These are phyloP conservation scores for Sodiomyces alkalinus DNA, from an alignment of 2,329 filamentous ascomycete species.

Conservation along the genomic window DNA sequence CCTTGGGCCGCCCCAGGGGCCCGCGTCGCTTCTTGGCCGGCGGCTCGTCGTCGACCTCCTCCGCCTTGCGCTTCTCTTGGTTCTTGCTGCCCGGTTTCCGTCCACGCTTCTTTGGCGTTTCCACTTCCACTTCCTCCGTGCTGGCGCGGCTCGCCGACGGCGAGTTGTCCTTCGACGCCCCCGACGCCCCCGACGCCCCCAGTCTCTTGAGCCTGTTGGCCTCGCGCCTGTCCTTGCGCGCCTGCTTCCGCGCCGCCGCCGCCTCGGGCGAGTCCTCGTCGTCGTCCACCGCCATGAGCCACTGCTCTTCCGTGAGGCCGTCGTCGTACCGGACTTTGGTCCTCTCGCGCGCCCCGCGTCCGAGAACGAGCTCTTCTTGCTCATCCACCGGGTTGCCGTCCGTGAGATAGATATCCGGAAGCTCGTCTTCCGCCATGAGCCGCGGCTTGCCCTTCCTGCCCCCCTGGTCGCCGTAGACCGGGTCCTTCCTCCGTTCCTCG, in stretches of 20 bases:
- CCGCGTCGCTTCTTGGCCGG: slow-evolving; percentile 66
- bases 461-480: slow-evolving; percentile 53
- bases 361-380: slow-evolving; percentile 58
- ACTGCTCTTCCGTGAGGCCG: slow-evolving; percentile 95
- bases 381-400: slow-evolving; percentile 73
- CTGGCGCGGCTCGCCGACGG: slow-evolving; percentile 67
- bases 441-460: slow-evolving; percentile 54
- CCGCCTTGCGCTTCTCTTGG: slow-evolving; percentile 75
- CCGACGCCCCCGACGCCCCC: slow-evolving; percentile 11
- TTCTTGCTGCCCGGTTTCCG: slow-evolving; percentile 60
- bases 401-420: slow-evolving; percentile 85
- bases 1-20: slow-evolving; percentile 54
- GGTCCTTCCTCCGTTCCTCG: slow-evolving; percentile 49
- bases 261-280: slow-evolving; percentile 91
- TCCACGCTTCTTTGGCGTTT: slow-evolving; percentile 67
- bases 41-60: slow-evolving; percentile 61
- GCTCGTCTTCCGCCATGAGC: slow-evolving; percentile 72
- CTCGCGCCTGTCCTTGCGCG: slow-evolving; percentile 66
- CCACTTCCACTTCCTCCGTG: slow-evolving; percentile 53
- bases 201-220: slow-evolving; percentile 55
- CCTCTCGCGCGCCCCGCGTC: slow-evolving; percentile 87
- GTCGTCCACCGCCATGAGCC: slow-evolving; percentile 94
- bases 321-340: slow-evolving; percentile 94
- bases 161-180: slow-evolving; percentile 44
- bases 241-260: slow-evolving; percentile 79